Conservation (phyloP, 2,329 filamentous ascomycete species). For the Aureobasidium sp. region DNA sequence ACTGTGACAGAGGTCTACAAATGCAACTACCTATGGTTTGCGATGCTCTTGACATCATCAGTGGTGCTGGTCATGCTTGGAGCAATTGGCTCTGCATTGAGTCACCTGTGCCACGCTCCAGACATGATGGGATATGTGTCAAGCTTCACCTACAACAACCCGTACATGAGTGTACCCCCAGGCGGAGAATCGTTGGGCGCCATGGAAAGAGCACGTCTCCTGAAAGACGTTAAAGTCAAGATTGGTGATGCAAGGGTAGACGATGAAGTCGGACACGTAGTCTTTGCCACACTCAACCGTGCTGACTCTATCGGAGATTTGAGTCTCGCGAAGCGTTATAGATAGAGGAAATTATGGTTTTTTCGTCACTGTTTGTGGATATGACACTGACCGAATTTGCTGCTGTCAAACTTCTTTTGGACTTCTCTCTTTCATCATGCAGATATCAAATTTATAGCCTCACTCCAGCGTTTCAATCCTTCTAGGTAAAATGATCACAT, state of each 20-base stretch:
- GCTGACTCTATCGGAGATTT: not conserved
- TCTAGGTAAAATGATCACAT: too few species aligned
- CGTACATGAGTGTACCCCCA: conserved; percentile 24
- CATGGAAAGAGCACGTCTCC: conserved; percentile 30
- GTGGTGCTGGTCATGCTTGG: conserved; percentile 24
- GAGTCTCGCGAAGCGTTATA: not conserved
- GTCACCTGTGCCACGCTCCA: conserved; percentile 26
- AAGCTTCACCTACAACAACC: conserved; percentile 34
- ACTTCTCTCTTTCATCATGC: too few species aligned
- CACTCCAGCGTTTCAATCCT: too few species aligned
- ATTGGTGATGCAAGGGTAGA: conserved; percentile 29
- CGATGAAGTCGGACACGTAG: conserved; percentile 31
- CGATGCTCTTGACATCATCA: conserved; percentile 24
- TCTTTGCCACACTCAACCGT: conserved; percentile 23
- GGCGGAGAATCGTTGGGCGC: conserved; percentile 29
- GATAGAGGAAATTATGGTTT: not conserved
- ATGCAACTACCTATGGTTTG: conserved; percentile 28
- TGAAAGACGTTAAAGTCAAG: conserved; percentile 28
- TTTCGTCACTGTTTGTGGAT: too few species aligned
- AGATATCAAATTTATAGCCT: too few species aligned
- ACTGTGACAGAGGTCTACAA: conserved; percentile 23
- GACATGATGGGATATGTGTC: conserved; percentile 33
- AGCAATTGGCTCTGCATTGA: conserved; percentile 22
- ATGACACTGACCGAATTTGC: too few species aligned
- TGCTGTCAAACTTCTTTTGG: too few species aligned